Evolutionary conservation across 2,329 filamentous ascomycete genomes (phyloP).

Genomic region (Verruconis gallopava): DNA sequence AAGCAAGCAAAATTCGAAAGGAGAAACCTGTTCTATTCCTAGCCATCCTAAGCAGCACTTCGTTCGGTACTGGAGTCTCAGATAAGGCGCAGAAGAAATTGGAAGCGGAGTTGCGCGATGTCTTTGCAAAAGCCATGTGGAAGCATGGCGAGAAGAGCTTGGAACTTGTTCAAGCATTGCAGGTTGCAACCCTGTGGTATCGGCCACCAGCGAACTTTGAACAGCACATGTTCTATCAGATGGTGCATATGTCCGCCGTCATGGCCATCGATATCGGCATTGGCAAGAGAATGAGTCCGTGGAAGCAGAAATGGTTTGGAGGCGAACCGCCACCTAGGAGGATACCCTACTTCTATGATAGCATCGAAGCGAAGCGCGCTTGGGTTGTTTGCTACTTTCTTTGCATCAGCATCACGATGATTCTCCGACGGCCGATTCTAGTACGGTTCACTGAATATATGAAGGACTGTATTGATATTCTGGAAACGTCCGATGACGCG

Average conservation of each 20-base stretch:
- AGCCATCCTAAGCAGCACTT: slow-evolving; percentile 41
- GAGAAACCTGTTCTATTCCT: slow-evolving; percentile 48
- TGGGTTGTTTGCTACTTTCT: slow-evolving; percentile 51
- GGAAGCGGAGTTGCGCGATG: slow-evolving; percentile 55
- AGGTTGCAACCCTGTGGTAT: slow-evolving; percentile 72
- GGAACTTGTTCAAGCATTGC: slow-evolving; percentile 68
- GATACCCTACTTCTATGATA: slow-evolving; percentile 33
- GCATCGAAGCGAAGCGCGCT: slow-evolving; percentile 43
- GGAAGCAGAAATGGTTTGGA: slow-evolving; percentile 16
- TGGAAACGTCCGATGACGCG: slow-evolving; percentile 43
- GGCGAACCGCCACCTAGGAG: slow-evolving; percentile 20
- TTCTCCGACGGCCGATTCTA: slow-evolving; percentile 44
- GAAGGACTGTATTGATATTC: slow-evolving; percentile 46
- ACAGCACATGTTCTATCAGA: slow-evolving; percentile 80
- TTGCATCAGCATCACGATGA: slow-evolving; percentile 46
- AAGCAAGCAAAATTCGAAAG: slow-evolving; percentile 40
- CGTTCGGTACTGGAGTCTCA: slow-evolving; percentile 34
- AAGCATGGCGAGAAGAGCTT: slow-evolving; percentile 67
- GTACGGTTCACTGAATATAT: slow-evolving; percentile 48
- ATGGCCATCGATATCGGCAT: slow-evolving; percentile 79
- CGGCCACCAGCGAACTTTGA: slow-evolving; percentile 71
- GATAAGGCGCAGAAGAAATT: slow-evolving; percentile 48
- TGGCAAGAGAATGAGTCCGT: slow-evolving; percentile 34
- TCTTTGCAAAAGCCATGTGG: slow-evolving; percentile 62
- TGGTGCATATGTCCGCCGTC: slow-evolving; percentile 66